Evolutionary conservation across 768 basidiomycete species (phyloP), one percentile per base, ranked within the genome.

Genomic region (Stropharia rugosoannulata): DNA sequence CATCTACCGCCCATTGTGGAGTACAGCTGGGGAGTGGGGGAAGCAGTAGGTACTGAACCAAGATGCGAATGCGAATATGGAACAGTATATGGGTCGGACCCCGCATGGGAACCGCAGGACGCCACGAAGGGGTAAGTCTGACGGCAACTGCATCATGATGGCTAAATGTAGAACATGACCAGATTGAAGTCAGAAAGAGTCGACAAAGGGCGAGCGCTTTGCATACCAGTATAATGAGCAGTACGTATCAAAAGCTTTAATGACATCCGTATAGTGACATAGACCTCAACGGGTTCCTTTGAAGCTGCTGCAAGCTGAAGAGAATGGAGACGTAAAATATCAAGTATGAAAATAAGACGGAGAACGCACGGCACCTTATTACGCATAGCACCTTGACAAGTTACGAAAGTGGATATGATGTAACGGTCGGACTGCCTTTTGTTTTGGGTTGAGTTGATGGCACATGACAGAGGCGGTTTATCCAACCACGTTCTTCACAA

Each of bases 41-140:
- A 22, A 22, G 22, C 22, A 22, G 22, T 22, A 22, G 22, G 58
- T 53, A 41, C 25, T 47, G 59, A 49, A 35, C 13, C 37, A 58
- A 54, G 57, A 47, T 36, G 54, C 51, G 48, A 37, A 45, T 47
- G 38, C 54, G 47, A 45, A 37, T 40, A 27, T 54, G 46, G 54
- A 46, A 46, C 49, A 52, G 27, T 41, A 38, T 55, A 51, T 47
- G 29, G n/a, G 27, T 15, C 45, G 9, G 22, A 25, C 45, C 27
- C 45, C 45, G 51, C 51, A 63, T 58, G 57, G 55, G 59, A 58
- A 50, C 49, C 39, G 41, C 39, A 37, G 44, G 44, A 51, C n/a
- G 42, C 39, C 43, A 38, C 58, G 59, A 50, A 49, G 56, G 59
- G 55, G 41, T 19, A 29, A 22, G 27, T 32, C 54, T 41, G 50